Percentiles rank a stretch among this genome's conserved stretches.
phyloP scores from a whole-genome alignment of 176 grass and related monocot genomes.

The Pharus latifolius region DNA sequence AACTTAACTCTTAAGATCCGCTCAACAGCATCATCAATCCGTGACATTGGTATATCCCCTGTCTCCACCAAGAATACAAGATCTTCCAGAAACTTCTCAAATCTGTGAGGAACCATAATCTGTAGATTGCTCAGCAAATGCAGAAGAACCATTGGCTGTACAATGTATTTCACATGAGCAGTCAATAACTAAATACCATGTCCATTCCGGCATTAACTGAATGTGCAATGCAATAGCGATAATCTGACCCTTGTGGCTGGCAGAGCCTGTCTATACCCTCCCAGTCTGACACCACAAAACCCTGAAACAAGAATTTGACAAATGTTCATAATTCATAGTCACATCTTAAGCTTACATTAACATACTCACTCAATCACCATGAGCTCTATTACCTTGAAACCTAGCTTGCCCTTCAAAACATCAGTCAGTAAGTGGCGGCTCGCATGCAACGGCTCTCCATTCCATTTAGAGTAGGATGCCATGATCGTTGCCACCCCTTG shows the following conservation, averaged over 20 bases:
- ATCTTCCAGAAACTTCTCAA: constrained; percentile 83
- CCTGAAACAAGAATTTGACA: constrained; percentile 37
- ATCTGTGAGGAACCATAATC: constrained; percentile 90
- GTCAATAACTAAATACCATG: constrained; percentile 55
- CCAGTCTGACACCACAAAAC: constrained; percentile 88
- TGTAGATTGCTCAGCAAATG: constrained; percentile 35
- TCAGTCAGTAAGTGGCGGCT: constrained; percentile 58
- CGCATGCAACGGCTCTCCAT: constrained; percentile 58
- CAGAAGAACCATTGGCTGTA: background rate
- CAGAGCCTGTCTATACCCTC: constrained; percentile 87
- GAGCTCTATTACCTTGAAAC: constrained; percentile 56
- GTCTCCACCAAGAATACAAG: constrained; percentile 72
- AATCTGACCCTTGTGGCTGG: constrained; percentile 59
- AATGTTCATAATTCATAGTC: background rate
- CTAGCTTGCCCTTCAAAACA: constrained; percentile 74
- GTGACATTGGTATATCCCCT: constrained; percentile 53
- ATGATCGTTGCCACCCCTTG: constrained; percentile 79
- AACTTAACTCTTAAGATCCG: constrained; percentile 93
- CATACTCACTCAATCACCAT: background rate
- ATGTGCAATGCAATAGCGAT: constrained; percentile 61
- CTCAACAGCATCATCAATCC: constrained; percentile 78
- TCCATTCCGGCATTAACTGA: constrained; percentile 92
- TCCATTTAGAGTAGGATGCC: constrained; percentile 85
- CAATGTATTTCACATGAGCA: constrained; percentile 3
- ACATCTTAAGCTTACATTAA: background rate